Base-by-base conservation (phyloP, 768 basidiomycete genomes). In the Suillus discolor region DNA sequence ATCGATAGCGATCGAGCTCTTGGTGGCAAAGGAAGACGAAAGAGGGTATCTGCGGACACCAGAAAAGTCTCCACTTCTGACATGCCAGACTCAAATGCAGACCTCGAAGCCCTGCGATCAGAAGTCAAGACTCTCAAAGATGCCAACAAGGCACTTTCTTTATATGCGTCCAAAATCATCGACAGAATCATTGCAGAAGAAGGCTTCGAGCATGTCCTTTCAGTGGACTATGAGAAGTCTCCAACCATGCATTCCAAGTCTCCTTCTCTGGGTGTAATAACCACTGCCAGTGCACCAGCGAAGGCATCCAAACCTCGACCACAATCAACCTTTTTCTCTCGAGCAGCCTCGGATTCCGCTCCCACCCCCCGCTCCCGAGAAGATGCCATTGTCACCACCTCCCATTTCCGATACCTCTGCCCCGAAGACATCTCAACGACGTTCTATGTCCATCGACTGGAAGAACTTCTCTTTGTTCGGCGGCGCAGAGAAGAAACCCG, bases 141-240 rank as follows among this genome's bases (percentile, higher is more conserved):
- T 74, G 94, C 94, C 53, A 98, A 97, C 82, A 97, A 97, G 76
- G 96, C 96, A 1, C 81, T 99, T 15, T 94, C 94, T 20, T 79
- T 98, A 47, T 99, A 99, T 73, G 95, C 96, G 5, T 95, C 94
- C 55, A 99, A 98, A 83, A 99, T 99, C 70, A 93, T 99, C 72
- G 97, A 99, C 80, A 88, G 96, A 54, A 97, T 99, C 74, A 97
- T 98, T 71, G 86, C 92, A 1, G 92, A 96, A 77, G 96, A 97
- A 78, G 96, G 96, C 28, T 98, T 97, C 79, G 97, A 99, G 77
- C 94, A 97, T 71, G 92, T 99, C 63, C 87, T 98, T 42, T 93
- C 96, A n/a, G 89, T 87, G 54, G 96, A 98, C 76, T 97, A 93
- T 71, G 91, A 92, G 57, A 85, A 87, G 66, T 80, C 85, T 38